Evolutionary conservation across 164 flowering plant genomes (phyloP).

Genomic region (Stephania cephalantha): DNA sequence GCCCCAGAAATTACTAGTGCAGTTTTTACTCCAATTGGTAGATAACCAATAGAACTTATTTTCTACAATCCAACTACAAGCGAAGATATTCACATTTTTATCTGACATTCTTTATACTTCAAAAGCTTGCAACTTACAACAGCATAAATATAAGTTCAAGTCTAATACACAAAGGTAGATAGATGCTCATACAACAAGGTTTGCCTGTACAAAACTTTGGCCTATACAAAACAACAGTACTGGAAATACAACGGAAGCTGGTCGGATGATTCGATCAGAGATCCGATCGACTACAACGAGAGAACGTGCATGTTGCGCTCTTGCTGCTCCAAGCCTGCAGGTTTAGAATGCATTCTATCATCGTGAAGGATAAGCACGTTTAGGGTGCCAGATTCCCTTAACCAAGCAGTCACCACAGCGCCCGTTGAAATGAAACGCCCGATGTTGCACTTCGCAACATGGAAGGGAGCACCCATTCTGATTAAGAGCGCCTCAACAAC

Average conservation of each 20-base stretch:
- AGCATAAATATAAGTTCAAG: background rate
- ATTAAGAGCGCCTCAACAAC: constrained; percentile 68
- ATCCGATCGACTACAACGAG: constrained; percentile 11
- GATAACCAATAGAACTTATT: too few relatives aligned
- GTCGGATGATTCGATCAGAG: background rate
- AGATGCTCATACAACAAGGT: background rate
- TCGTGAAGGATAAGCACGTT: constrained; percentile 79
- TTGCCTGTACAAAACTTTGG: constrained; percentile 22
- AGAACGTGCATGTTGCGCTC: constrained; percentile 25
- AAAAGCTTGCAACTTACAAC: constrained; percentile 17
- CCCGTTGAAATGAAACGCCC: constrained; percentile 88
- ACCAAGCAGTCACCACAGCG: constrained; percentile 77
- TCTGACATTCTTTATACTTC: constrained; percentile 52
- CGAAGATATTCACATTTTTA: constrained; percentile 40
- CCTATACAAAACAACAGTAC: constrained; percentile 11
- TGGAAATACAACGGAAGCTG: constrained; percentile 11
- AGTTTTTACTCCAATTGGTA: too few relatives aligned
- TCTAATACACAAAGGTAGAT: background rate
- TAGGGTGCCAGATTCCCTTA: constrained; percentile 68
- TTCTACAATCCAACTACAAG: background rate
- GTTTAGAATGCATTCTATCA: constrained; percentile 36
- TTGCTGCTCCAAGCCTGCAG: constrained; percentile 18
- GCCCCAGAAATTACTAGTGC: too few relatives aligned
- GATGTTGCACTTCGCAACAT: constrained; percentile 66
- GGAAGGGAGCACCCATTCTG: constrained; percentile 86